Percentiles rank a stretch among this genome's conserved stretches.
These are phyloP conservation scores for Talaromyces amestolkiae DNA, from an alignment of 2,329 filamentous ascomycete genomes.

Conservation along the genomic window DNA sequence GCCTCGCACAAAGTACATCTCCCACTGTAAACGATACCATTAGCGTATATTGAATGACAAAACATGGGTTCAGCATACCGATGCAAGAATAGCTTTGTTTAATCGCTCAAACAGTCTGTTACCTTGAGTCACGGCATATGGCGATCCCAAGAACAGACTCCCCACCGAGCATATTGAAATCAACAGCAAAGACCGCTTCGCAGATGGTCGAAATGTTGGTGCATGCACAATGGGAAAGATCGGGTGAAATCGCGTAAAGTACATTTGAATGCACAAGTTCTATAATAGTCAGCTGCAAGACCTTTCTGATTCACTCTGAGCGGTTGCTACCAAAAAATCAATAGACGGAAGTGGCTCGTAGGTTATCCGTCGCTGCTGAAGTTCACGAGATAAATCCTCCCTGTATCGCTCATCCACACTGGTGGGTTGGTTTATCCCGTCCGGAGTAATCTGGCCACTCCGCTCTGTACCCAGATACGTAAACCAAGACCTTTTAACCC, in stretches of 20 bases:
- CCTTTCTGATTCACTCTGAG: not conserved
- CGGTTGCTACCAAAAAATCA: not conserved
- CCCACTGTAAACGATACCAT: slow-evolving; percentile 4
- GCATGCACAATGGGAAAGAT: slow-evolving; percentile 20
- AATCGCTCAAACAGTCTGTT: slow-evolving; percentile 31
- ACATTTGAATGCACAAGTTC: slow-evolving; percentile 24
- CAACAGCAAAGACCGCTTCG: slow-evolving; percentile 32
- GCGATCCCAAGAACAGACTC: slow-evolving; percentile 36
- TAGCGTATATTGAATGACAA: not conserved
- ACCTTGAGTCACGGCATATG: slow-evolving; percentile 29
- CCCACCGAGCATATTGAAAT: slow-evolving; percentile 41
- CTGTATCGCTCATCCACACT: slow-evolving; percentile 2
- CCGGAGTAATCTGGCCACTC: slow-evolving; percentile 11
- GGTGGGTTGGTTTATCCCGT: slow-evolving; percentile 2
- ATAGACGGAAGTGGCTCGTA: slow-evolving; percentile 14
- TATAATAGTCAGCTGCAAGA: not conserved
- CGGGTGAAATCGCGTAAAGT: slow-evolving; percentile 25
- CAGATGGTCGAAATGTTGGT: slow-evolving; percentile 23
- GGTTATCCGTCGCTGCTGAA: slow-evolving; percentile 21
- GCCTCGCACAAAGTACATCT: slow-evolving; percentile 13
- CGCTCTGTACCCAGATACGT: slow-evolving; percentile 5
- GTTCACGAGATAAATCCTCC: slow-evolving; percentile 21
- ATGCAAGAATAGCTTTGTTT: slow-evolving; percentile 19
- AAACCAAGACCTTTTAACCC: slow-evolving; percentile 5
- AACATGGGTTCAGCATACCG: not conserved